Evolutionary conservation across 2,329 filamentous ascomycete genomes (phyloP), one percentile per base, ranked within the genome.

Genomic region (Neoascochyta sp.): DNA sequence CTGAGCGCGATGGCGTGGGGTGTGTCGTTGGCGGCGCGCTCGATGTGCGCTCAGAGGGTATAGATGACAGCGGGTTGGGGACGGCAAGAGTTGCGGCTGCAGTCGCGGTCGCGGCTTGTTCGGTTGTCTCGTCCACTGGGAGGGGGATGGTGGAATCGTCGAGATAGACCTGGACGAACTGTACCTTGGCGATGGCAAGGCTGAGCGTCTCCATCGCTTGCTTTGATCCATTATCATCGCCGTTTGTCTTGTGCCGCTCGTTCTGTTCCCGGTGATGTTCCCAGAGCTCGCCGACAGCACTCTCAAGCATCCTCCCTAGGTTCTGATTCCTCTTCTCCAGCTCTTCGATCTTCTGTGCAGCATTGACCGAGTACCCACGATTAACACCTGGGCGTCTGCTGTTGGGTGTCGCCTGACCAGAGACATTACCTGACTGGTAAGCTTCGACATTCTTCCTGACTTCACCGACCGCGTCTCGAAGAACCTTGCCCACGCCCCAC

Each of bases 391-490:
- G 52, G 20, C 45, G 45, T 11, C 33, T 26, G 15, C 14, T 42
- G 7, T 38, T 27, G 9, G 55, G 57, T 7, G 56, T 56, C 11
- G 25, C 51, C 12, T 57, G 54, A 4, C 60, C 52, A 4, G 59
- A 58, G 13, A 22, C 36, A 4, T 30, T 35, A 9, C 44, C 47
- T 9, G 50, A 42, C 41, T 85, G 81, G 17, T 83, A 69, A 16
- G 74, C 75, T 50, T 83, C 76, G 44, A 89, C 77, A 44, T 87
- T 88, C 50, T 83, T 83, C 37, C 77, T 76, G 27, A 90, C 82
- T 61, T 93, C 86, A 7, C 80, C 81, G 53, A 92, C 75, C 11
- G 86, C 85, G 45, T 86, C 84, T n/a, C 86, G 76, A 5, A 92
- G 78, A 0, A 81, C 84, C 58, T 84, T 82, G 53, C 87, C 88